Base-by-base conservation (phyloP, 2,329 filamentous ascomycete genomes). In the Fusarium nurragi region DNA sequence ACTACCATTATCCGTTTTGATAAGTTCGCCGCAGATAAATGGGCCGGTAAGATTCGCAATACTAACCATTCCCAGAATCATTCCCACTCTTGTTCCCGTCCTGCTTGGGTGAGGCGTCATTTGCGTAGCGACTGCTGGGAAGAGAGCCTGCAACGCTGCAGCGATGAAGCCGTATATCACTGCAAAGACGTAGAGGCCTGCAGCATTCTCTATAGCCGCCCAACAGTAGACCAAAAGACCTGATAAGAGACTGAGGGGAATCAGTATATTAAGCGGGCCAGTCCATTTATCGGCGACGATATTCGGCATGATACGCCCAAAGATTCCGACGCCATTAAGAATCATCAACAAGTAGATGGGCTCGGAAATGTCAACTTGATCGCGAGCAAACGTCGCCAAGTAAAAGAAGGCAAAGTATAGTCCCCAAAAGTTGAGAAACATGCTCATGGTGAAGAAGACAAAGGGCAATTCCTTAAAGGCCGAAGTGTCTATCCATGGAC, bases 221-320 rank as follows among this genome's bases (percentile, higher is more conserved):
- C 75, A 77, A 53, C 71, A 75, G 23, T 71, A 77, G 3, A 76
- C 63, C 1, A 74, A 44, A 0, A 74, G 3, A 5, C 70, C 62
- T 0, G 66, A 58, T 5, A 60, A n/a, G 8, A 75, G 47, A 2
- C 69, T 71, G 0, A 74, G 46, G 0, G 83, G 77, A 22, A 84
- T 78, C 23, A 86, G 70, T 5, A 82, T 75, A 65, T 86, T 88
- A 41, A 87, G 70, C 0, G 81, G 77, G 1, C 86, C 85, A 3
- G 81, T 76, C 57, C 75, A 82, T 11, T n/a, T 34, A 25, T 59
- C 44, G 4, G 55, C 55, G 1, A 52, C 4, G 9, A 32, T 32
- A 8, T 59, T 59, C 11, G 55, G 54, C 7, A 59, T 32, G 8
- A 45, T 52, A 26, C 55, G 44, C 2, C 44, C 44, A 0, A 59